Evolutionary conservation across 805 yeast genomes (phyloP), one percentile per base, ranked within the genome.

Genomic region (Candida andamanensis): DNA sequence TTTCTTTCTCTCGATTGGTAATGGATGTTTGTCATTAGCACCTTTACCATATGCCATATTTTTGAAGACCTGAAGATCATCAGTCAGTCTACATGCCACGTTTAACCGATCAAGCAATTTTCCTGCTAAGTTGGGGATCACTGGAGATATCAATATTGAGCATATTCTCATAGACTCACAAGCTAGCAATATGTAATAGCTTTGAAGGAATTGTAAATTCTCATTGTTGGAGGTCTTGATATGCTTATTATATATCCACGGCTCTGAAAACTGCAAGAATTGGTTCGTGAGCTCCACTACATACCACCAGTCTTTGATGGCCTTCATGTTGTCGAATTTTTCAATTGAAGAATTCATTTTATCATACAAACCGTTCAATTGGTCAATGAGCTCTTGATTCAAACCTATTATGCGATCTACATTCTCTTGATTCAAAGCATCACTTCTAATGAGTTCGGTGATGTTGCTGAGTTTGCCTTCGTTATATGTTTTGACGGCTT

Each of bases 81-180:
- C 59, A 5, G 67, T 24, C 1, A 59, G 49, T 26, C 90, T 59
- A 12, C 59, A 61, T 0, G 46, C 50, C 2, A 86, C 94, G 9
- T 67, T 73, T 32, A 90, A 52, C 33, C 85, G 62, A 47, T 81
- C 80, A 12, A 90, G 60, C 4, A 85, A 59, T 8, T 59, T 56
- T 0, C 47, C 40, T 0, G 95, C 56, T 30, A 86, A 62, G 3
- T 60, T 59, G 0, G 97, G 97, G 24, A 84, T 76, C 16, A 90
- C 66, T 2, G 95, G 85, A 37, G 72, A 78, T 19, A 82, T 63
- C 21, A 84, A 49, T 6, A 90, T 77, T 1, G 90, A 67, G 8
- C 73, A 47, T 1, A 85, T 69, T 35, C 97, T 67, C 11, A 79
- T 67, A 1, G 77, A 69, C 44, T 90, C 97, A 6, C 84, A 72